Evolutionary conservation across 75 land plant genomes (phyloP).

Genomic region (Gnetum montanum): DNA sequence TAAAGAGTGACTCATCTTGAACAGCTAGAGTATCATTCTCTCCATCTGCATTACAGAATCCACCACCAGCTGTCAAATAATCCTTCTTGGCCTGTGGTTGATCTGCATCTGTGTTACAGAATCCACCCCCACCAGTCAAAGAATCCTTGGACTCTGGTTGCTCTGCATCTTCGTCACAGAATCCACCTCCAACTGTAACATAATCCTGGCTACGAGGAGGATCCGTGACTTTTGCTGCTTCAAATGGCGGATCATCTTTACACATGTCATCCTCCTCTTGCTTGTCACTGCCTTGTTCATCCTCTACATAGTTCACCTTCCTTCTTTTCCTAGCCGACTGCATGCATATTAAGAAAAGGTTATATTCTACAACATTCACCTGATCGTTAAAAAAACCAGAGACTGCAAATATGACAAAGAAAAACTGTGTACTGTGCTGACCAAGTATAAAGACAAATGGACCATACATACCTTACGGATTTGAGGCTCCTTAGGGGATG

Average conservation of each 20-base stretch:
- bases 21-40: conserved; percentile 6
- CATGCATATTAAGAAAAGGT: conserved; percentile 2
- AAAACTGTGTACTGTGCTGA: conserved; percentile 3
- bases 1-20: conserved; percentile 15
- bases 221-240: not conserved
- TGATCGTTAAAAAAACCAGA: not conserved
- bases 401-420: not conserved
- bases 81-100: not conserved
- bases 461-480: not conserved
- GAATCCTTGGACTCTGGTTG: not conserved
- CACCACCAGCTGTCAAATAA: too few relatives aligned
- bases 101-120: not conserved
- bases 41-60: not conserved
- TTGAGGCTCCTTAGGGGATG: not conserved
- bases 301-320: conserved; percentile 23
- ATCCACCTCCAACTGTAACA: conserved; percentile 19
- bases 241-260: conserved; percentile 1
- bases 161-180: conserved; percentile 3
- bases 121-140: not conserved
- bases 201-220: conserved; percentile 6
- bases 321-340: conserved; percentile 36
- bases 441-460: not conserved
- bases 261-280: not conserved
- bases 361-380: not conserved
- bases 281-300: conserved; percentile 4